phyloP scores from a whole-genome alignment of 2,329 filamentous ascomycete genomes.

The Kalmusia sp. region DNA sequence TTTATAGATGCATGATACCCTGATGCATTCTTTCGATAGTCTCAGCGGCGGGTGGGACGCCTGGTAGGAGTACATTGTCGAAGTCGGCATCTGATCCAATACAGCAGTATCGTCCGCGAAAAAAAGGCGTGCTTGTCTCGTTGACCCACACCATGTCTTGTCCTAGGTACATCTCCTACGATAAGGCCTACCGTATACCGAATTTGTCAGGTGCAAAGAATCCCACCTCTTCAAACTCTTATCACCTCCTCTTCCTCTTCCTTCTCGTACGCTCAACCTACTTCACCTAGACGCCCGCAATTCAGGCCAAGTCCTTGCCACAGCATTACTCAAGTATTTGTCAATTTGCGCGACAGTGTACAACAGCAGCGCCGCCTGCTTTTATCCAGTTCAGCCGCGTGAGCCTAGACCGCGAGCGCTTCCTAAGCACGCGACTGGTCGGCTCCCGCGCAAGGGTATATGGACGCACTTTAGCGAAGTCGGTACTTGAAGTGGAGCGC shows the following conservation, averaged over 20 bases:
- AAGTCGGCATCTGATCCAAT: no score
- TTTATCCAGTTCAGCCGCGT: slow-evolving; percentile 29
- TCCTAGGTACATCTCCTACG: neutral
- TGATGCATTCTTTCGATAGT: no score
- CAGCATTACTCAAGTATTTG: slow-evolving; percentile 7
- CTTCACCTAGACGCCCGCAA: no score
- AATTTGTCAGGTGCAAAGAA: neutral
- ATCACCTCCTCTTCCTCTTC: neutral
- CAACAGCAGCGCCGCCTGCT: slow-evolving; percentile 1
- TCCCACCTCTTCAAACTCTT: no score
- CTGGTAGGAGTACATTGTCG: no score
- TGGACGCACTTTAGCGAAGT: slow-evolving; percentile 4
- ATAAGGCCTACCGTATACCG: neutral
- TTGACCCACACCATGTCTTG: neutral
- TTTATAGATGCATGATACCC: no score
- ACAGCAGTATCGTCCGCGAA: no score
- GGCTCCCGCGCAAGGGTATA: slow-evolving; percentile 9
- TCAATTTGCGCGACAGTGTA: neutral
- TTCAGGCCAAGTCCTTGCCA: no score
- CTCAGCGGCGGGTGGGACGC: no score
- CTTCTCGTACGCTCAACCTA: neutral
- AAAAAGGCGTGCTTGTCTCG: neutral
- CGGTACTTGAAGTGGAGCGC: slow-evolving; percentile 1
- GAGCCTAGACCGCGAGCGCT: slow-evolving; percentile 18
- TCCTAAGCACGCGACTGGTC: slow-evolving; percentile 12